These are phyloP conservation scores for Aspergillus sp. DNA, from an alignment of 2,329 filamentous ascomycete genomes.

Conservation along the genomic window DNA sequence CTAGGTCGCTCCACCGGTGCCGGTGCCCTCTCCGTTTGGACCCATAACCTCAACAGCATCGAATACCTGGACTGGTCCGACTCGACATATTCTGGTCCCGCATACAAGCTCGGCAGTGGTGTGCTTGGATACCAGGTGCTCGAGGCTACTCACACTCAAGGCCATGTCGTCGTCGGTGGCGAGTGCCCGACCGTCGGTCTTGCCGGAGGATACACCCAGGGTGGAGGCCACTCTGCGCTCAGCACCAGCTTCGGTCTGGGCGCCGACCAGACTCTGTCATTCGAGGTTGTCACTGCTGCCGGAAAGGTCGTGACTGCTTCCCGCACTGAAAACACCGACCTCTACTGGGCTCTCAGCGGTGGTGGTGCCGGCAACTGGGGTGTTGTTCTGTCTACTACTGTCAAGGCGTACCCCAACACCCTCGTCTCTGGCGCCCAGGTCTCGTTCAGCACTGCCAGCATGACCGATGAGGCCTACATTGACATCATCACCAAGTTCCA, in stretches of 20 bases:
- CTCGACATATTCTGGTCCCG: constrained; percentile 53
- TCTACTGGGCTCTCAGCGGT: constrained; percentile 67
- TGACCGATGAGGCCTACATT: constrained; percentile 55
- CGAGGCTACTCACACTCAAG: constrained; percentile 49
- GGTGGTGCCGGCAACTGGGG: constrained; percentile 65
- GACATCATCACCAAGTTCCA: constrained; percentile 55
- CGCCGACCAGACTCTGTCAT: constrained; percentile 63
- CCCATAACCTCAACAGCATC: constrained; percentile 36
- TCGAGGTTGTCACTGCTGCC: constrained; percentile 57
- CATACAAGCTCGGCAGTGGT: constrained; percentile 60
- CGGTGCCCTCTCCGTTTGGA: constrained; percentile 49
- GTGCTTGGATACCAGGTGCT: constrained; percentile 58
- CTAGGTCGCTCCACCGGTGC: constrained; percentile 65
- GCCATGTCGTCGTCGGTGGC: constrained; percentile 60
- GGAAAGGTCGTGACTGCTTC: constrained; percentile 56
- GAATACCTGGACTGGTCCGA: constrained; percentile 42
- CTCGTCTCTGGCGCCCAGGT: constrained; percentile 51
- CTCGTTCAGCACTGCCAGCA: constrained; percentile 41
- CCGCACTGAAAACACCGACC: constrained; percentile 54
- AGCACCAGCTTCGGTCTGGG: constrained; percentile 60
- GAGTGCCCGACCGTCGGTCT: constrained; percentile 61
- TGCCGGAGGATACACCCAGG: constrained; percentile 64
- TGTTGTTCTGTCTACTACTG: constrained; percentile 60
- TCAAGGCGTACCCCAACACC: constrained; percentile 55
- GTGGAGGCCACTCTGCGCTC: constrained; percentile 63